Conservation (phyloP, 1,139 yeast species). For the Diutina siamensis region DNA sequence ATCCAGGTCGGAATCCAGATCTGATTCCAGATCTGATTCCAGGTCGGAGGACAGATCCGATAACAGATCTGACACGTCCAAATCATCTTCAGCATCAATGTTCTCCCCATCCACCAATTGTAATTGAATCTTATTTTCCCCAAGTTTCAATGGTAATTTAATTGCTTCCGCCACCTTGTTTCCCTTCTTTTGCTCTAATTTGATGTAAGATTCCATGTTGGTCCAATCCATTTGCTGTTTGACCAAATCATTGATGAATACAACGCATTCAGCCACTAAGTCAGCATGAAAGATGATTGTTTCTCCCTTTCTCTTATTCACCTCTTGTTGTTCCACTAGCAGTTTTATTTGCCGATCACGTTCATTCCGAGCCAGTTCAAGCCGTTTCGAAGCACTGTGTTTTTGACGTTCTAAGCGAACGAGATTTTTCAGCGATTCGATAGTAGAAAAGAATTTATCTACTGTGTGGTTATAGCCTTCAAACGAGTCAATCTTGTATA, state of each 20-base stretch:
- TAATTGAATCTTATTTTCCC: conserved; percentile 56
- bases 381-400: conserved; percentile 57
- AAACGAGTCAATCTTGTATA: conserved; percentile 24
- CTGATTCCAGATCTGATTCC: neutral
- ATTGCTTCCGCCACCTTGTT: conserved; percentile 55
- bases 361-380: conserved; percentile 66
- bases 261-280: conserved; percentile 60
- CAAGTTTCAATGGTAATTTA: conserved; percentile 57
- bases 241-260: conserved; percentile 52
- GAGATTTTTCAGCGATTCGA: conserved; percentile 72
- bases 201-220: conserved; percentile 67
- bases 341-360: conserved; percentile 62
- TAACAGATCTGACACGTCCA: conserved; percentile 8
- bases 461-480: conserved; percentile 69
- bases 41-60: neutral
- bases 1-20: conserved; percentile 11
- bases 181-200: conserved; percentile 56
- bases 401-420: conserved; percentile 67
- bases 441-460: conserved; percentile 73
- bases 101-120: conserved; percentile 33
- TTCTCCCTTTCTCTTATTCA: conserved; percentile 60
- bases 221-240: conserved; percentile 94
- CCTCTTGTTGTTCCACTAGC: conserved; percentile 50
- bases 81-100: neutral
- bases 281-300: conserved; percentile 61